phyloP scores from a whole-genome alignment of 768 basidiomycete species.

The Roridomyces roridus region DNA sequence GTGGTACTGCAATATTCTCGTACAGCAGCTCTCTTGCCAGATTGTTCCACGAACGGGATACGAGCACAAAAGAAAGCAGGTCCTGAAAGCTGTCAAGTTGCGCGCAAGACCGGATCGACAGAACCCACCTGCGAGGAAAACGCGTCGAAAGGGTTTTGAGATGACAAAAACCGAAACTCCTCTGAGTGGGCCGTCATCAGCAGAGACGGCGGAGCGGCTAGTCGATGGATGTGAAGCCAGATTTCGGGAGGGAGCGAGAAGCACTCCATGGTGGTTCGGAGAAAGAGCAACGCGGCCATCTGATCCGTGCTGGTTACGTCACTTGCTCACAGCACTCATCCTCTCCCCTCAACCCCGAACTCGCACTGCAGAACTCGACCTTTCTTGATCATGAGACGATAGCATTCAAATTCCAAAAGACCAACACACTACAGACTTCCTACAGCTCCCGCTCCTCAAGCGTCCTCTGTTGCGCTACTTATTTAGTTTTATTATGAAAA shows the following conservation, averaged over 20 bases:
- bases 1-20: conserved; percentile 3
- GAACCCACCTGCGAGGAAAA: conserved; percentile 2
- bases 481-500: no score
- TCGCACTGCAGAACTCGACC: no score
- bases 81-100: not conserved
- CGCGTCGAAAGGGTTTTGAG: not conserved
- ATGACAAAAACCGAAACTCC: not conserved
- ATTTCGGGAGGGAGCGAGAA: conserved; percentile 4
- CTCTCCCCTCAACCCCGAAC: no score
- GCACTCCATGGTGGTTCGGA: not conserved
- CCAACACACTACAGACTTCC: no score
- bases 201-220: not conserved
- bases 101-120: not conserved
- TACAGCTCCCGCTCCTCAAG: no score
- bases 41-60: conserved; percentile 9
- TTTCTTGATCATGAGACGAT: no score
- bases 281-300: no score
- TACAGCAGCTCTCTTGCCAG: conserved; percentile 13
- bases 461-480: no score
- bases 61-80: not conserved
- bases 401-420: no score
- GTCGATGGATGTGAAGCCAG: conserved; percentile 12
- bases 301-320: no score
- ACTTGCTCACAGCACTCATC: no score
- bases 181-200: no score